Evolutionary conservation across 192 early-diverging fungal species (phyloP).

Genomic region (Umbelopsis sp.): DNA sequence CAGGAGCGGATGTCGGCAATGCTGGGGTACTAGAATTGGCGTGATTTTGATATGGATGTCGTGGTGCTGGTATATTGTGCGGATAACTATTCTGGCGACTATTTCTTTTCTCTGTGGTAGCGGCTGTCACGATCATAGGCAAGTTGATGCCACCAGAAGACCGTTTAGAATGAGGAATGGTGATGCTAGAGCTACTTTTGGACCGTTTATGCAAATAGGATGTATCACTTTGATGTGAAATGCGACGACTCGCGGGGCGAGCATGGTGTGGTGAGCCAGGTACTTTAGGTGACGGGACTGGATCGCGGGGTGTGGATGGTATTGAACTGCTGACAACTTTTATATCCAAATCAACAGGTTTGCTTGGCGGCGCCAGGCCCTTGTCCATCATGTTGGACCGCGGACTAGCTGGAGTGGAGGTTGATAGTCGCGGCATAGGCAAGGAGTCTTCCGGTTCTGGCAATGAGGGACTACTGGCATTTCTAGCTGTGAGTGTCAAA

Average conservation of each 20-base stretch:
- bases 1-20: constrained; percentile 10
- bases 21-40: constrained; percentile 17
- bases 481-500: constrained; percentile 12
- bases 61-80: constrained; percentile 3
- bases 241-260: constrained; percentile 4
- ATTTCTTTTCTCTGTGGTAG: constrained; percentile 5
- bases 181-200: constrained; percentile 15
- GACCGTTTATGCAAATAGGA: constrained; percentile 19
- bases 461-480: neutral
- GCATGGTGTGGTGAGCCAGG: constrained; percentile 1
- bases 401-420: constrained; percentile 4
- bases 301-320: constrained; percentile 3
- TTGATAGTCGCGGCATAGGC: constrained; percentile 20
- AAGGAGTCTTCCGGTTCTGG: neutral
- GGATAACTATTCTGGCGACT: constrained; percentile 5
- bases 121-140: constrained; percentile 8
- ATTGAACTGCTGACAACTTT: constrained; percentile 1
- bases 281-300: neutral
- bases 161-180: constrained; percentile 11
- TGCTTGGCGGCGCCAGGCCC: neutral
- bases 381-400: neutral
- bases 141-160: constrained; percentile 9
- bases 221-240: constrained; percentile 2
- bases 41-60: constrained; percentile 20
- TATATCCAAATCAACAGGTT: neutral